Base-by-base conservation (phyloP, 2,329 filamentous ascomycete genomes). In the Saccharata proteae region DNA sequence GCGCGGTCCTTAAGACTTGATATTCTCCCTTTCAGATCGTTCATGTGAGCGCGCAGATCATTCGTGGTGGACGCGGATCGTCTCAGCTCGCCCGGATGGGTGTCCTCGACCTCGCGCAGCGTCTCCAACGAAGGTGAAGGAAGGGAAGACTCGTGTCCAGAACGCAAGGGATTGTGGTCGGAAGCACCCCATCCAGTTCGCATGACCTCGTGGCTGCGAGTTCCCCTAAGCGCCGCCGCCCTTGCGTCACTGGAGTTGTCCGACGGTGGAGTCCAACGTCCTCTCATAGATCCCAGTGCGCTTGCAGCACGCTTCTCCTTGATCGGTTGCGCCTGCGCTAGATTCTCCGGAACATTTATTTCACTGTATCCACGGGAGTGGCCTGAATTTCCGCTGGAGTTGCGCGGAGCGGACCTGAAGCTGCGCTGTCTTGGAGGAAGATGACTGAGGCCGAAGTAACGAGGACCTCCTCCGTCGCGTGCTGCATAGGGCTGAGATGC, bases 1-100 rank as follows among this genome's bases (percentile, higher is more conserved):
- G 82, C 80, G 44, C 83, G 77, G 39, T 85, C 75, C 43, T 81
- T 79, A 24, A 93, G 56, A 11, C 66, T 79, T 2, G 83, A 86
- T 20, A 93, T 85, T 46, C 84, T 83, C 37, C 80, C 82, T 48
- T 85, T 86, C 27, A 93, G 64, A 32, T 80, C 83, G 34, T 80
- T 76, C 71, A 93, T 82, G 51, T 93, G 84, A 41, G 84, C 78
- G 38, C 83, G 82, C 25, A 93, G 62, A 46, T 74, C 71, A 6
- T 77, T 74, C 47, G 77, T 68, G n/a, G 74, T 74, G 1, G 83
- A 88, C 10, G 74, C 66, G 3, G 80, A 77, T 12, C 81, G 69
- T 16, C 69, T 69, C 6, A 78, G 55, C 1, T 45, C 36, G 27
- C 9, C 27, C 30, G 34, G 45, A 19, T 32, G 15, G 19, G 19